These are phyloP conservation scores for Brassica cretica DNA, from an alignment of 345 rosid genomes.

Conservation along the genomic window DNA sequence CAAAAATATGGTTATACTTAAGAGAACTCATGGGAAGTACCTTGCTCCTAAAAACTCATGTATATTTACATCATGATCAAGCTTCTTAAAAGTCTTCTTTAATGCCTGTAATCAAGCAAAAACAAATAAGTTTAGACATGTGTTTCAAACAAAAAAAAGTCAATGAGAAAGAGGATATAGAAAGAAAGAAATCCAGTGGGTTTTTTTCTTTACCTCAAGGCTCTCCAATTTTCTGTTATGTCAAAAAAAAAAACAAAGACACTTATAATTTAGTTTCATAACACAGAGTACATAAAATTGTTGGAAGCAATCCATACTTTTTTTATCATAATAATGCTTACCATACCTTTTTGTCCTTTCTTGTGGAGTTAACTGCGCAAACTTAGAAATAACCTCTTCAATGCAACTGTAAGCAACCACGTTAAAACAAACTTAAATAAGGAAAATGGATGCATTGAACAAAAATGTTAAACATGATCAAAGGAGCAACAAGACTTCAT, in stretches of 20 bases:
- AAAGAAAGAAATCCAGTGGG: conserved; percentile 1
- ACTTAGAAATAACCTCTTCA: conserved; percentile 78
- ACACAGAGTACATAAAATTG: background rate
- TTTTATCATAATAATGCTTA: conserved; percentile 20
- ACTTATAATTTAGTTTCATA: background rate
- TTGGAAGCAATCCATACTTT: background rate
- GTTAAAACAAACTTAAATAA: no score
- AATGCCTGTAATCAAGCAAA: conserved; percentile 55
- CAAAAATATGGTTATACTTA: background rate
- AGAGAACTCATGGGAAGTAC: conserved; percentile 41
- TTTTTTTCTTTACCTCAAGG: conserved; percentile 70
- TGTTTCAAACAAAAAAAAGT: conserved; percentile 8
- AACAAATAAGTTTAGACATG: conserved; percentile 10
- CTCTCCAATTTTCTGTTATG: conserved; percentile 81
- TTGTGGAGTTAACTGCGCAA: conserved; percentile 75
- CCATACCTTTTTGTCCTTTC: conserved; percentile 86
- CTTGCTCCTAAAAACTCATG: conserved; percentile 76
- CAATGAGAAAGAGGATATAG: background rate
- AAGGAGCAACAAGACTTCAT: background rate
- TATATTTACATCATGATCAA: conserved; percentile 89
- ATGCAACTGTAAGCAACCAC: conserved; percentile 46
- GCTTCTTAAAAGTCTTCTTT: conserved; percentile 87
- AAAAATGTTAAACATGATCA: background rate
- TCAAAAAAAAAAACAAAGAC: background rate
- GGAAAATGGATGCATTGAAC: background rate